Evolutionary conservation across 1,139 yeast species (phyloP).

Genomic region (Dujonia santamariae): DNA sequence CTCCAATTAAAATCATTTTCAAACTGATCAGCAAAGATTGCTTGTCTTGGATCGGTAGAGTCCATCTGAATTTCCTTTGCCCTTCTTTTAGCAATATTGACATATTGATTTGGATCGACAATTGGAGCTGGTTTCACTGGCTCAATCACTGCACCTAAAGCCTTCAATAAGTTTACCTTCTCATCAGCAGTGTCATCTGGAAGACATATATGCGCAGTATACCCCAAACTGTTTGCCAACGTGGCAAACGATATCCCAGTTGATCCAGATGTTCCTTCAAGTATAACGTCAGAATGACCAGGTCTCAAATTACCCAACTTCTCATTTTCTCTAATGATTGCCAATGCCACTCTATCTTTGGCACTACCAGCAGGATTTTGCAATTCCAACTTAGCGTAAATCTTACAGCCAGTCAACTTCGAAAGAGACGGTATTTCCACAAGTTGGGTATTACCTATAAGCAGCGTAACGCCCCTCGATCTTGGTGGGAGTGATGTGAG

Average conservation of each 20-base stretch:
- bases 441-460: conserved; percentile 89
- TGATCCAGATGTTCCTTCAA: conserved; percentile 95
- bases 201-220: conserved; percentile 85
- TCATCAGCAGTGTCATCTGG: conserved; percentile 93
- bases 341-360: conserved; percentile 89
- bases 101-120: conserved; percentile 90
- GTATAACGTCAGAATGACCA: conserved; percentile 57
- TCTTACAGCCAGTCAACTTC: conserved; percentile 69
- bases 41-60: conserved; percentile 37
- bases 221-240: conserved; percentile 84
- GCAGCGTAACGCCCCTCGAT: conserved; percentile 42
- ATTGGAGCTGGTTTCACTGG: conserved; percentile 93
- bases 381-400: conserved; percentile 84
- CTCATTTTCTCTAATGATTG: conserved; percentile 74
- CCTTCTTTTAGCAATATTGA: conserved; percentile 74
- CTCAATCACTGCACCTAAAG: conserved; percentile 83
- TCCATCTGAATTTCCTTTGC: conserved; percentile 54
- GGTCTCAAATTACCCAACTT: conserved; percentile 54
- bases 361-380: conserved; percentile 95
- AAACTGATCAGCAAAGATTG: conserved; percentile 92
- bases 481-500: conserved; percentile 24
- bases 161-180: conserved; percentile 64
- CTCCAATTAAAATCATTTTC: conserved; percentile 92
- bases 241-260: conserved; percentile 94
- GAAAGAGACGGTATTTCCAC: conserved; percentile 78